These are phyloP conservation scores for Syncephalastrum sp. DNA, from an alignment of 371 early-diverging fungal genomes.

Conservation along the genomic window DNA sequence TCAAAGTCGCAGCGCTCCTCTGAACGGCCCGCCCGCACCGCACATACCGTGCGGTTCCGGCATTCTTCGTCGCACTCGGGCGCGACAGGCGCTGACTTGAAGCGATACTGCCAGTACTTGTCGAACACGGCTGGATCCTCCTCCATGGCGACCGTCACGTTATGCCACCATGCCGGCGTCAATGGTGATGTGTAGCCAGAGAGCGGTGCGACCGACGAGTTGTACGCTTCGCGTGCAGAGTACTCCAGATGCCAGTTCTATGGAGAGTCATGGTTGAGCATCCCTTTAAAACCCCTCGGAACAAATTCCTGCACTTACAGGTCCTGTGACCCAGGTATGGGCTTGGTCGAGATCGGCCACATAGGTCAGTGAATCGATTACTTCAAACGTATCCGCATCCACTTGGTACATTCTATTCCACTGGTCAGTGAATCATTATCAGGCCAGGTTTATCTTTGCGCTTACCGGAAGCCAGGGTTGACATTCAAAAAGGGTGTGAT, in stretches of 20 bases:
- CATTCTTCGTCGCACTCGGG: slow-evolving; percentile 42
- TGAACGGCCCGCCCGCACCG: slow-evolving; percentile 55
- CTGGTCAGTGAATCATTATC: neutral
- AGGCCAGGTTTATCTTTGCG: neutral
- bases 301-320: slow-evolving; percentile 23
- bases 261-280: neutral
- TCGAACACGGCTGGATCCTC: slow-evolving; percentile 34
- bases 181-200: slow-evolving; percentile 32
- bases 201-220: slow-evolving; percentile 27
- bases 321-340: slow-evolving; percentile 32
- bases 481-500: slow-evolving; percentile 50
- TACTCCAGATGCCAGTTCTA: slow-evolving; percentile 64
- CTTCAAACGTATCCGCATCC: slow-evolving; percentile 55
- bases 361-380: slow-evolving; percentile 56
- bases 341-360: slow-evolving; percentile 51
- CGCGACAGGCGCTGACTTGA: slow-evolving; percentile 38
- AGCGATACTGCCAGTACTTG: slow-evolving; percentile 41
- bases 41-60: slow-evolving; percentile 42
- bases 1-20: slow-evolving; percentile 48
- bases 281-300: no score
- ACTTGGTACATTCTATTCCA: slow-evolving; percentile 44
- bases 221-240: slow-evolving; percentile 49
- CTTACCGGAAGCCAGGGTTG: slow-evolving; percentile 58
- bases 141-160: slow-evolving; percentile 54
- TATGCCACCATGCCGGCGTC: slow-evolving; percentile 62